Base-by-base conservation (phyloP, 176 grass and related monocot species). In the Hsuehochloa calcarea region DNA sequence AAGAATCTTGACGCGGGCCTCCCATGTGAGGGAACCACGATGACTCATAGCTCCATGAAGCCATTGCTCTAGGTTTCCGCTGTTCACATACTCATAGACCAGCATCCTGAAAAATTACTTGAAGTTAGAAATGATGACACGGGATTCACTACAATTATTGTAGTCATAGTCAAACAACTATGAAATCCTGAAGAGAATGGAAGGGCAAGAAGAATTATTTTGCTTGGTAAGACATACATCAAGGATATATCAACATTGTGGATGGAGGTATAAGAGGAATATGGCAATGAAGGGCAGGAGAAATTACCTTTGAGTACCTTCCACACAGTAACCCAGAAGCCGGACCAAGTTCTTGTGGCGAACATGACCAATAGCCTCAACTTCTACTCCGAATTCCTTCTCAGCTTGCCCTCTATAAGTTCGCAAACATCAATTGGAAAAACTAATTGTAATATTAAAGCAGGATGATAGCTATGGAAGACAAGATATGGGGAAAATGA, bases 351-450 rank as follows among this genome's bases (percentile, higher is more conserved):
- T 95, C 71, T 95, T 95, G 84, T 95, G 93, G 51, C 93, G 93
- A 72, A 95, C 93, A 92, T 95, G 93, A 85, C 93, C 93, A 61
- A 95, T 95, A 70, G 93, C 93, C 77, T 95, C 93, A 87, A 95
- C 93, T 90, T 95, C 93, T 83, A 95, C 93, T 87, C 90, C 82
- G 72, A 95, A 95, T 90, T 95, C 93, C 80, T 95, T 95, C 83
- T 95, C 93, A 20, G 93, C 93, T 87, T 95, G 93, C 39, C 93
- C 93, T 71, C 93, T 95, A 70, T 15, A 88, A 78, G 68, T 78
- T 78, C 31, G 51, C 29, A 44, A 63, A 80, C 46, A 84, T 81
- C 20, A 70, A 61, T 66, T 37, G 72, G 14, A 79, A 59, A 65
- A 78, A 59, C 10, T 14, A 31, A 72, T 45, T 37, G 7, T 37